Base-by-base conservation (phyloP, 768 basidiomycete species). In the Mycena leptocephala region DNA sequence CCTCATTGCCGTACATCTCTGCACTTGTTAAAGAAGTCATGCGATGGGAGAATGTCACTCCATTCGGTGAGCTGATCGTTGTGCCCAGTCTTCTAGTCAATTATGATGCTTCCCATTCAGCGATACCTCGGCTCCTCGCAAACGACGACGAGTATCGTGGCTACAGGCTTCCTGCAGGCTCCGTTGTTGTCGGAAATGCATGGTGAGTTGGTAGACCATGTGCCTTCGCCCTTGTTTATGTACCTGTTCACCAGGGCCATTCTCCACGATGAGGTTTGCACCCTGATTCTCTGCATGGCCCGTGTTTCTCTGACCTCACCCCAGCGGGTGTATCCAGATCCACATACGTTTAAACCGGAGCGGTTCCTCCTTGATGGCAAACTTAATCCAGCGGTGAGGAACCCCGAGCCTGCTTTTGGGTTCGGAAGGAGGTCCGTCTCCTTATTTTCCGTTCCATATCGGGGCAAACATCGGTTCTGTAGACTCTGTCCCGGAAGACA, bases 1-100 rank as follows among this genome's bases (percentile, higher is more conserved):
- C n/a, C n/a, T n/a, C n/a, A 10, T 65, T 85, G 14, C 81, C 83
- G 30, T 85, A 84, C 69, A 51, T 83, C 62, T 43, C 70, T 11
- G 81, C 79, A 1, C 32, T 83, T 0, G 72, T 82, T 22, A 81
- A 79, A 43, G 83, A 84, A 53, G 70, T 80, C 64, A 83, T 59
- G 79, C 85, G 84, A 58, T 81, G 70, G 78, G 51, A 68, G n/a
- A 39, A 10, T 39, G 53, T 55, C 53, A 28, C 53, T 55, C 53
- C 53, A 55, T 55, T 55, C 28, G 53, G 53, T 55, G 48, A 51
- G 48, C 24, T n/a, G 24, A 51, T 51, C 24, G n/a, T 26, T 26
- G 48, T 51, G 48, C 48, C 48, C 22, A 24, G 48, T 51, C 24
- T 51, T 51, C n/a, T 51, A 51, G 48, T n/a, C 48, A 51, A 51